Base-by-base conservation (phyloP, 345 rosid species). In the Populus tremula region DNA sequence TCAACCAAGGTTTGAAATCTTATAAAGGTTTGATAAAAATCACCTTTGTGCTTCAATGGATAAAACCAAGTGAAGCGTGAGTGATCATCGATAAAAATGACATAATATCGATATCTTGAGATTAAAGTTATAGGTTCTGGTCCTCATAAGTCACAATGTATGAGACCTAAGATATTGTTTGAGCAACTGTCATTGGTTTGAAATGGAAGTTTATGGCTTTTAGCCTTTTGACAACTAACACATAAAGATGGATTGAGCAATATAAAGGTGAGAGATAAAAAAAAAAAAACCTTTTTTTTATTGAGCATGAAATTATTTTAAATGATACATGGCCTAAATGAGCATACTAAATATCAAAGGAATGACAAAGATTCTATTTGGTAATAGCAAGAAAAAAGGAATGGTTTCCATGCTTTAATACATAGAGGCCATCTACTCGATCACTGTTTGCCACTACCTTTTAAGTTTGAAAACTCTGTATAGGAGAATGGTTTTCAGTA, bases 381-480 rank as follows among this genome's bases (percentile, higher is more conserved):
- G 21, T 73, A 27, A 29, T 5, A 1, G 29, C 4, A 29, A 0
- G 0, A 53, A 13, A 54, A 39, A 47, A 49, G 20, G 4, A 12
- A 78, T 66, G 77, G 84, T 88, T 86, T 29, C 89, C 84, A 70
- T 3, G 0, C 23, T 38, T 43, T 3, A 39, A 14, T 31, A 33
- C 25, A 45, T 76, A 67, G 0, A 66, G 6, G 14, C 35, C 66
- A 3, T 31, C n/a, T 14, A 45, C 49, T 7, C 17, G 1, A 9
- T 21, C 47, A 45, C 25, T 0, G 65, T 2, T 16, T 54, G 31
- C 50, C 68, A 56, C 49, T 9, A 56, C 11, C 11, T 23, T 11
- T 45, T 5, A 31, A 1, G 45, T 65, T 43, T 14, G 27, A 6
- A 38, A 14, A 29, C 65, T 31, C 20, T 39, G 59, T 64, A 45